Conservation (phyloP, 345 rosid species). For the Stellera chamaejasme region DNA sequence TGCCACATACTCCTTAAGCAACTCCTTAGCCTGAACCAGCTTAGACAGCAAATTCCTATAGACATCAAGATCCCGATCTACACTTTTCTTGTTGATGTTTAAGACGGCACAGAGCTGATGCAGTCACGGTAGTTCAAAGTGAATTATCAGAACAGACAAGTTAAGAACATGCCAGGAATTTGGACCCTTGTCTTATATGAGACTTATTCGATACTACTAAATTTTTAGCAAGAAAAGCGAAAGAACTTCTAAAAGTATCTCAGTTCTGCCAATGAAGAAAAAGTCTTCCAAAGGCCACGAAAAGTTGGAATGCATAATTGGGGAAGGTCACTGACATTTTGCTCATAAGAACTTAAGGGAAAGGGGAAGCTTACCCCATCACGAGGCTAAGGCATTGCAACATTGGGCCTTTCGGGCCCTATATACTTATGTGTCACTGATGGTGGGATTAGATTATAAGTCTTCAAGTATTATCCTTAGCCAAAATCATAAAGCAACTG, state of each 20-base stretch:
- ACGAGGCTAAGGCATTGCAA: background rate
- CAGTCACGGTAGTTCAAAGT: slow-evolving; percentile 1
- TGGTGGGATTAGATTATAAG: background rate
- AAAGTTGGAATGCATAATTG: too few relatives aligned
- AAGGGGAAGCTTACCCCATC: background rate
- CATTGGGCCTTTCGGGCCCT: background rate
- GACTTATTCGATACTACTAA: background rate
- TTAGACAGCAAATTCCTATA: slow-evolving; percentile 90
- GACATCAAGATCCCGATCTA: slow-evolving; percentile 94
- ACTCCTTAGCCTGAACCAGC: slow-evolving; percentile 96
- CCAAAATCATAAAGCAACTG: background rate
- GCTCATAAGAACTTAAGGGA: too few relatives aligned
- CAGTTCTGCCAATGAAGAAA: too few relatives aligned
- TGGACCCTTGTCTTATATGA: background rate
- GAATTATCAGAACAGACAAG: too few relatives aligned
- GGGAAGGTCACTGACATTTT: too few relatives aligned
- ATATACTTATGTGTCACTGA: background rate
- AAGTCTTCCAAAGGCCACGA: too few relatives aligned
- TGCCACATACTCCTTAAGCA: slow-evolving; percentile 84
- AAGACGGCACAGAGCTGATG: slow-evolving; percentile 86
- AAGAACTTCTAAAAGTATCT: too few relatives aligned
- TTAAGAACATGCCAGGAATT: background rate
- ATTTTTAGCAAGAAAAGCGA: too few relatives aligned
- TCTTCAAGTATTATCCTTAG: slow-evolving; percentile 1
- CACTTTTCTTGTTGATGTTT: slow-evolving; percentile 78